These are phyloP conservation scores for Tetrastigma voinierianum DNA, from an alignment of 164 flowering plant species.

Conservation along the genomic window DNA sequence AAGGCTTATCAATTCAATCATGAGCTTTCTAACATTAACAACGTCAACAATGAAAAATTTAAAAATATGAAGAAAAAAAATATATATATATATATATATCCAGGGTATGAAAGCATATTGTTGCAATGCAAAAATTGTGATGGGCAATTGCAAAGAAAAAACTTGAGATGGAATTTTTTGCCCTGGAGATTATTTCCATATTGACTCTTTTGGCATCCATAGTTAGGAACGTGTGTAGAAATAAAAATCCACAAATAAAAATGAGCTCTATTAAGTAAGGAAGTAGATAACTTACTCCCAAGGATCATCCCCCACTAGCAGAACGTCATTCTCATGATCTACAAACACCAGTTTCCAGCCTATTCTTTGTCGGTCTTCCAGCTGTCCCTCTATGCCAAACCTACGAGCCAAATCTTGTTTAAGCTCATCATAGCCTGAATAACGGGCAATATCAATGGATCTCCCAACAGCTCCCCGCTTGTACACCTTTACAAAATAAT, in stretches of 20 bases:
- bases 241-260: not conserved
- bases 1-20: no score
- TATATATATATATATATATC: no score
- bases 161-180: no score
- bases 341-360: slow-evolving; percentile 98
- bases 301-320: slow-evolving; percentile 97
- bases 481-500: slow-evolving; percentile 57
- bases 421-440: slow-evolving; percentile 90
- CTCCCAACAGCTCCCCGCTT: slow-evolving; percentile 98
- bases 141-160: no score
- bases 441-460: slow-evolving; percentile 86
- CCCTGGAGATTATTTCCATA: no score
- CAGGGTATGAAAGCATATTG: no score
- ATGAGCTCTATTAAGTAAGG: not conserved
- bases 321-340: slow-evolving; percentile 89
- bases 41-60: no score
- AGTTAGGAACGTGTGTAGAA: not conserved
- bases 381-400: slow-evolving; percentile 96
- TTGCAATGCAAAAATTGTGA: no score
- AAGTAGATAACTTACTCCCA: slow-evolving; percentile 81
- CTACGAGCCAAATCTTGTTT: slow-evolving; percentile 94
- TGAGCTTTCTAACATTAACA: no score
- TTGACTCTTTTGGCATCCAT: no score
- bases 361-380: slow-evolving; percentile 79
- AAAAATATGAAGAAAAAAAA: no score